Evolutionary conservation across 306 rosid species (phyloP).

Genomic region (Quercus agrifolia): DNA sequence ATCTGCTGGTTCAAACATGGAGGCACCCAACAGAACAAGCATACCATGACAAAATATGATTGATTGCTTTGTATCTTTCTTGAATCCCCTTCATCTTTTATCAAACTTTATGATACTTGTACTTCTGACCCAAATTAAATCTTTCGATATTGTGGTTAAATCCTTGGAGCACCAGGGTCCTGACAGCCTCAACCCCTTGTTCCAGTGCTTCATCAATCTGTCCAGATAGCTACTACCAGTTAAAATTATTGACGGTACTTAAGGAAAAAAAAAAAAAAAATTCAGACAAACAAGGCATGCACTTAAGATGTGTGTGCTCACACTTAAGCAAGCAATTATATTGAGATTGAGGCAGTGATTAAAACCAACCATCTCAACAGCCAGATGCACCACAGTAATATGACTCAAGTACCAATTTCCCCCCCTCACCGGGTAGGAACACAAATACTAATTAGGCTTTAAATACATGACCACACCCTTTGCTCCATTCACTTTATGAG

Average conservation of each 20-base stretch:
- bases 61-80: not conserved
- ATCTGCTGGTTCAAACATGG: not conserved
- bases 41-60: not conserved
- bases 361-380: not conserved
- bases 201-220: slow-evolving; percentile 72
- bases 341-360: not conserved
- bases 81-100: not conserved
- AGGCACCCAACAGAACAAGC: not conserved
- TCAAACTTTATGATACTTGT: slow-evolving; percentile 80
- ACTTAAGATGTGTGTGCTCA: not conserved
- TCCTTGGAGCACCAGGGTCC: slow-evolving; percentile 55
- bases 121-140: slow-evolving; percentile 79
- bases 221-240: not conserved
- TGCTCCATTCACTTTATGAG: not conserved
- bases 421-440: too few relatives aligned
- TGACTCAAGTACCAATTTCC: not conserved
- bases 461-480: not conserved
- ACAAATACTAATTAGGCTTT: not conserved
- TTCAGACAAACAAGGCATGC: not conserved
- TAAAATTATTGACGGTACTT: not conserved
- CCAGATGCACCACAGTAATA: not conserved
- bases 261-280: not conserved
- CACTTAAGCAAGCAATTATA: not conserved
- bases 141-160: slow-evolving; percentile 58
- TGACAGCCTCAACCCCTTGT: slow-evolving; percentile 78